Conservation (phyloP, 1,284 basidiomycete species). For the Apiotrichum porosum region DNA sequence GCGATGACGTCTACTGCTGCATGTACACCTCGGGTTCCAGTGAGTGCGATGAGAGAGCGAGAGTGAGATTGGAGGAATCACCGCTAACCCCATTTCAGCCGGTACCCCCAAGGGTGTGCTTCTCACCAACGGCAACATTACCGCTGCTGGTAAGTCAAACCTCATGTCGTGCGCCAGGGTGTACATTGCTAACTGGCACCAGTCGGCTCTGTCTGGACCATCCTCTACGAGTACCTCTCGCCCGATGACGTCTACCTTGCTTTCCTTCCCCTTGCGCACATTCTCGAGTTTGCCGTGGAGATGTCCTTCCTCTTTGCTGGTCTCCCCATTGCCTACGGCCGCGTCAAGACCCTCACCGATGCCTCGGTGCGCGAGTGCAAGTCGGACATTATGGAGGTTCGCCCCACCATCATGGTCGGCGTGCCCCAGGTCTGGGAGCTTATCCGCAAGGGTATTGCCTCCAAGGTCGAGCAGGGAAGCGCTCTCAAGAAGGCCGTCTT, state of each 20-base stretch:
- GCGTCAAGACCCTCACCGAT: constrained; percentile 94
- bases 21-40: constrained; percentile 86
- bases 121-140: constrained; percentile 80
- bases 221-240: constrained; percentile 72
- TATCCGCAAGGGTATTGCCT: constrained; percentile 86
- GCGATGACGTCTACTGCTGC: constrained; percentile 74
- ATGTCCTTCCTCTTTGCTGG: constrained; percentile 48
- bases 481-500: constrained; percentile 59
- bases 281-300: constrained; percentile 60
- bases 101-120: constrained; percentile 91
- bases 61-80: no score
- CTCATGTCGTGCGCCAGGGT: background rate
- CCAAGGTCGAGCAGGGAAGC: constrained; percentile 67
- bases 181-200: constrained; percentile 4
- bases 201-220: constrained; percentile 67
- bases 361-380: constrained; percentile 81
- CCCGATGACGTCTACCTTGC: constrained; percentile 67
- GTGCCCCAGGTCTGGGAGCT: constrained; percentile 90
- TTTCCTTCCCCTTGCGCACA: constrained; percentile 88
- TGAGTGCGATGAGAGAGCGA: no score
- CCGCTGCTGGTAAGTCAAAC: constrained; percentile 58
- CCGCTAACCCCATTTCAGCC: no score
- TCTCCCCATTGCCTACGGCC: constrained; percentile 70
- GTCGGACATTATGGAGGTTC: constrained; percentile 79
- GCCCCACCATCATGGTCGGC: constrained; percentile 79